phyloP scores from a whole-genome alignment of 2,329 filamentous ascomycete species.

The Phialophora chinensis region DNA sequence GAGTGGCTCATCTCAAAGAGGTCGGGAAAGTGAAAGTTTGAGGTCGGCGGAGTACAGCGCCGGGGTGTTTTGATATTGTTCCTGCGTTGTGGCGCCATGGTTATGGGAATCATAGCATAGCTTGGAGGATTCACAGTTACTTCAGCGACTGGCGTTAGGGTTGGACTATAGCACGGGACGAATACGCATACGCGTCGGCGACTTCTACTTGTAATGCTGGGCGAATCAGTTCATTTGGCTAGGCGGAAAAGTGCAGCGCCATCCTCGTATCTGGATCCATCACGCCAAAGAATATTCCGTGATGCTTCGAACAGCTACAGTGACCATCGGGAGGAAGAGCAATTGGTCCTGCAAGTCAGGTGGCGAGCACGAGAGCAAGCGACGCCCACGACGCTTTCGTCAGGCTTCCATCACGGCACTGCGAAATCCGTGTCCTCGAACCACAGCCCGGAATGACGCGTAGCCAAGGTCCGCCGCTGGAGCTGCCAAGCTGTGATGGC shows the following conservation, averaged over 20 bases:
- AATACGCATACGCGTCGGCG: constrained; percentile 16
- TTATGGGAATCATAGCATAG: neutral
- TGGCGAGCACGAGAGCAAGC: neutral
- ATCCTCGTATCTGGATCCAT: neutral
- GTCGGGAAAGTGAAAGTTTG: constrained; percentile 68
- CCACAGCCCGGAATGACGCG: constrained; percentile 24
- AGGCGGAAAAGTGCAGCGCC: neutral
- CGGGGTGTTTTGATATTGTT: neutral
- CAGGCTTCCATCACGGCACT: constrained; percentile 3
- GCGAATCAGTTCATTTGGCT: neutral
- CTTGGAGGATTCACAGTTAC: neutral
- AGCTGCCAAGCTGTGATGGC: constrained; percentile 6
- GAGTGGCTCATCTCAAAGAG: constrained; percentile 89
- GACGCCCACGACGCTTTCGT: neutral
- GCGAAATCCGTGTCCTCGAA: constrained; percentile 4
- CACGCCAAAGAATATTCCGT: neutral
- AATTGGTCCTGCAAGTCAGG: neutral
- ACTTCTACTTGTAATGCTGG: too few relatives aligned
- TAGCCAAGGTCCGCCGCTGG: constrained; percentile 19
- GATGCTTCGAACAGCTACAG: neutral
- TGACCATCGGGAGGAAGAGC: neutral
- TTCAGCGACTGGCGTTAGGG: constrained; percentile 7
- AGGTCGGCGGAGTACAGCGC: neutral
- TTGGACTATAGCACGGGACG: constrained; percentile 8
- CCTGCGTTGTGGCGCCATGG: neutral